Base-by-base conservation (phyloP, 257 asterid species). In the Linderniella brevidens region DNA sequence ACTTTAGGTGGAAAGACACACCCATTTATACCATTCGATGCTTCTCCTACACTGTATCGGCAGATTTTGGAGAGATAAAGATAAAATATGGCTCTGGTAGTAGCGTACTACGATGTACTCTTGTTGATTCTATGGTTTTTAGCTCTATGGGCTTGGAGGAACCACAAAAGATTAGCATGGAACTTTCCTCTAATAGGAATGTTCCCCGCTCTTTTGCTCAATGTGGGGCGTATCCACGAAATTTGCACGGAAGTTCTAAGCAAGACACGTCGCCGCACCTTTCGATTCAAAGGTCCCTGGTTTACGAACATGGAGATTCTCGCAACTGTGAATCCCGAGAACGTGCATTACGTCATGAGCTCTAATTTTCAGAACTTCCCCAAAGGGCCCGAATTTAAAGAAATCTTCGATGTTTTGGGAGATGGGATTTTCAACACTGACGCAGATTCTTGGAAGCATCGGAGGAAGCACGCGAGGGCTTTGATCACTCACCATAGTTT, bases 161-260 rank as follows among this genome's bases (percentile, higher is more conserved):
- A 49, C 19, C 54, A 19, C 1, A 32, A 16, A 19, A 49, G 54
- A 13, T 6, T 49, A 6, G 42, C 54, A 3, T 49, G 41, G 1
- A 49, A 49, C 20, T 49, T 39, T 20, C 54, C 54, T 16, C 35
- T 49, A 19, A 18, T 49, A n/a, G 54, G 54, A 49, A 49, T 49
- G 54, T 14, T 49, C 3, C 54, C 54, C 20, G 19, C 4, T 14
- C 19, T 49, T 11, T 2, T 29, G 38, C 37, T 48, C 17, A 18
- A 48, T 37, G 37, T 29, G 3, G 53, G 53, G 4, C 19, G 53
- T 4, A 14, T 49, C 19, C 54, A 49, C 42, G 54, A 49, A 4
- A 13, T 32, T 19, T 49, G 54, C 54, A 49, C 54, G 15, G 54
- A 49, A 13, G 1, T 49, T 1, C 17, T 35, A 8, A n/a, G 12